Conservation (phyloP, 2,329 filamentous ascomycete genomes). For the Penicillium olsonii region DNA sequence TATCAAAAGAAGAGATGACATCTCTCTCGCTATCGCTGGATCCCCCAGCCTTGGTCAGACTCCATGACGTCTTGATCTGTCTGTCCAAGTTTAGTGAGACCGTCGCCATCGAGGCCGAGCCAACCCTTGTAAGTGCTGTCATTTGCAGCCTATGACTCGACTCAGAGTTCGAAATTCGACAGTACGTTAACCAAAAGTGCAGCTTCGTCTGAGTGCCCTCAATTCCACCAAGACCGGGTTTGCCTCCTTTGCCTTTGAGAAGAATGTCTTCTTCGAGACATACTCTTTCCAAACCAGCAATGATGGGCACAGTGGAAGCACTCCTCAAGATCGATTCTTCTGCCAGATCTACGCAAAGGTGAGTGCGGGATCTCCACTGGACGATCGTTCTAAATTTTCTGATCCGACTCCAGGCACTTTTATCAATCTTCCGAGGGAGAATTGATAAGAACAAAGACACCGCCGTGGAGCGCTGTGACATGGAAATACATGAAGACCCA, state of each 20-base stretch:
- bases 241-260: constrained; percentile 59
- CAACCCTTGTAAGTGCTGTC: constrained; percentile 51
- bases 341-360: constrained; percentile 62
- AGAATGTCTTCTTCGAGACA: constrained; percentile 56
- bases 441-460: constrained; percentile 61
- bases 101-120: constrained; percentile 62
- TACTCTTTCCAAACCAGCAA: constrained; percentile 54
- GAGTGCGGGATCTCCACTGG: no score
- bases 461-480: constrained; percentile 62
- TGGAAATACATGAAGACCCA: constrained; percentile 58
- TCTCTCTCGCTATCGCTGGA: constrained; percentile 55
- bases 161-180: neutral
- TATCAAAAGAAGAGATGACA: constrained; percentile 28
- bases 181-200: neutral
- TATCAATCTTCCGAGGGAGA: constrained; percentile 65
- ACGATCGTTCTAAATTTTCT: constrained; percentile 16
- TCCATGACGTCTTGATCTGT: constrained; percentile 63
- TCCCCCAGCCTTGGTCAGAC: constrained; percentile 55
- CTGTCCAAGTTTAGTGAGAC: constrained; percentile 65
- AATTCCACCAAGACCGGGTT: constrained; percentile 67
- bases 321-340: constrained; percentile 54
- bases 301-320: constrained; percentile 22
- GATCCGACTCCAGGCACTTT: constrained; percentile 46
- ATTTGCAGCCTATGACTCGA: neutral
- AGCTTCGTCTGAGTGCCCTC: constrained; percentile 63